A percentile compares a stretch with the other conserved stretches of the same genome.
Conservation (phyloP, 1,284 basidiomycete genomes). For the Phellopilus nigrolimitatus region DNA sequence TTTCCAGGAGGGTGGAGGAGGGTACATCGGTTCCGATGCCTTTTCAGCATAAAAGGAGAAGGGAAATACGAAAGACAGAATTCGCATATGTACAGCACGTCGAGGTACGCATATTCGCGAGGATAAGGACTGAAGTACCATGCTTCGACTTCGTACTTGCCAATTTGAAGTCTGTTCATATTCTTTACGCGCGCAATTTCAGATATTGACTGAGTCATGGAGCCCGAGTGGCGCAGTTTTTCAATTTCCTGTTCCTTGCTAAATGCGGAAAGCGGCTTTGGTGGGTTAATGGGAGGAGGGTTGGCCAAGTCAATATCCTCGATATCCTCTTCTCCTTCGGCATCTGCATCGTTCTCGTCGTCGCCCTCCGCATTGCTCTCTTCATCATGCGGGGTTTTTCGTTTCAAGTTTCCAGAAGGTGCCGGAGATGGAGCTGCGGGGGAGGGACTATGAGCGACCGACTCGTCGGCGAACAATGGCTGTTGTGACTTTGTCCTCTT, state of each 20-base stretch:
- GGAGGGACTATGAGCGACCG: constrained; percentile 33
- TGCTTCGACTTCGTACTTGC: constrained; percentile 92
- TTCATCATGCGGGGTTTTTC: constrained; percentile 56
- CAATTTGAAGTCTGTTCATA: constrained; percentile 94
- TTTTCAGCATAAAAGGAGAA: constrained; percentile 79
- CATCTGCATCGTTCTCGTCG: constrained; percentile 50
- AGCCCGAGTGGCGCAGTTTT: constrained; percentile 94
- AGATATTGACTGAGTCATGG: constrained; percentile 98
- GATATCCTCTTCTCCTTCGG: constrained; percentile 50
- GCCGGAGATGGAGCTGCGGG: constrained; percentile 31
- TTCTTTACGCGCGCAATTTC: constrained; percentile 99
- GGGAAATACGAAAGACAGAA: constrained; percentile 94
- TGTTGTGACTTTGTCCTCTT: constrained; percentile 32
- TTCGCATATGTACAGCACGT: constrained; percentile 96
- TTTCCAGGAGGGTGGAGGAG: constrained; percentile 97
- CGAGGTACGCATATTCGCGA: constrained; percentile 94
- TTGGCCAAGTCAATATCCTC: constrained; percentile 39
- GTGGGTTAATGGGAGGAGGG: constrained; percentile 34
- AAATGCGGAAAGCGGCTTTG: constrained; percentile 51
- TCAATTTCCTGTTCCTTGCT: constrained; percentile 99
- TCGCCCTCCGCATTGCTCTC: constrained; percentile 59
- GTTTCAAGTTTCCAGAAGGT: constrained; percentile 51
- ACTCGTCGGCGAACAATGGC: constrained; percentile 43
- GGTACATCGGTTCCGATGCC: constrained; percentile 90
- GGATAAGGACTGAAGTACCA: constrained; percentile 99